phyloP scores from a whole-genome alignment of 2,329 filamentous ascomycete species.

The Epichloe typhina region DNA sequence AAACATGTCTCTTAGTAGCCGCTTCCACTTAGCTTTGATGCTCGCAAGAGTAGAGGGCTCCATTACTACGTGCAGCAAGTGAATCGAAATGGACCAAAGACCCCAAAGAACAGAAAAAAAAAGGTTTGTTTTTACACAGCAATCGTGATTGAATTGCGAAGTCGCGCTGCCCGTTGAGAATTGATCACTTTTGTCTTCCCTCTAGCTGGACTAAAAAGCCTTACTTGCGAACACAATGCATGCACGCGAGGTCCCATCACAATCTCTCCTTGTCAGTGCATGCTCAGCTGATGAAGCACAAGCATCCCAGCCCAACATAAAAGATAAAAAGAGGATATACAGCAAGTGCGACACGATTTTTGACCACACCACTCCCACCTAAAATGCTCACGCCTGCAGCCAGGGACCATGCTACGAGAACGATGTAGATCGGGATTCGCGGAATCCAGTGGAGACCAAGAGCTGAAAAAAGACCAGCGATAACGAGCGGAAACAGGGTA shows the following conservation, averaged over 20 bases:
- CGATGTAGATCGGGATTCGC: conserved; percentile 78
- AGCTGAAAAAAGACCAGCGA: conserved; percentile 86
- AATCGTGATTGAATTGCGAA: too few species aligned
- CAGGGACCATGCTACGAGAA: conserved; percentile 83
- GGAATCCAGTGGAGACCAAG: conserved; percentile 66
- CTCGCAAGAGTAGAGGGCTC: too few species aligned
- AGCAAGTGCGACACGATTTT: conserved; percentile 84
- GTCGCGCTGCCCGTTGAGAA: too few species aligned
- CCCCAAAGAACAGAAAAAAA: too few species aligned
- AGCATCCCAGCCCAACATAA: conserved; percentile 80
- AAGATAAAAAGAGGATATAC: conserved; percentile 94
- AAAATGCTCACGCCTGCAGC: conserved; percentile 93
- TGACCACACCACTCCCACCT: conserved; percentile 87
- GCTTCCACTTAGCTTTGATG: too few species aligned
- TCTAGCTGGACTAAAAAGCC: too few species aligned
- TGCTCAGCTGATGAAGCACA: conserved; percentile 86
- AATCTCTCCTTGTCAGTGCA: background rate
- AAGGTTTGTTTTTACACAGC: too few species aligned
- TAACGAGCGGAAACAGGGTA: conserved; percentile 90
- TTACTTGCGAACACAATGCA: background rate
- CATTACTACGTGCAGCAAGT: too few species aligned
- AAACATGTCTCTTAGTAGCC: too few species aligned
- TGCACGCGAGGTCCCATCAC: too few species aligned
- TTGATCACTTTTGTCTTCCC: too few species aligned
- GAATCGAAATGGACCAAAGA: too few species aligned